Base-by-base conservation (phyloP, 2,329 filamentous ascomycete species). In the Aspergillus sclerotialis region DNA sequence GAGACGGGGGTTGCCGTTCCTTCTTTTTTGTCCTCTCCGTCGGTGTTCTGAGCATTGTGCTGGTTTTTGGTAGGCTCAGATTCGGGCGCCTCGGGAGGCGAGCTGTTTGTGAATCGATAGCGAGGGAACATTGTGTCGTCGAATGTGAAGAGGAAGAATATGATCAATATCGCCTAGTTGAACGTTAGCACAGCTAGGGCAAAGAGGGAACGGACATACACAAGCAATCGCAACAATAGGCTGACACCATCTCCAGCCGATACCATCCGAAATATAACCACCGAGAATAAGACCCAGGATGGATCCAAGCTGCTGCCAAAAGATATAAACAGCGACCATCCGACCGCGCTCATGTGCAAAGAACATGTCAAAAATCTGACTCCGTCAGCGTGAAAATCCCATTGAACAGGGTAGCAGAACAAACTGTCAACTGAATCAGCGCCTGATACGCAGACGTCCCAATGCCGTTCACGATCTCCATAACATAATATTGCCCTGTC, bases 331-430 rank as follows among this genome's bases (percentile, higher is more conserved):
- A 3, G 59, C 50, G n/a, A 61, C 36, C 50, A 55, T 60, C 0
- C 52, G 46, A 5, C 61, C 60, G 6, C 61, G 55, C 33, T 64
- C 52, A 28, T 64, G 60, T 0, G 56, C 46, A 32, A 61, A 63
- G 42, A 64, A 64, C 39, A 62, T 54, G 38, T 64, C 60, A 28
- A 63, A 63, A 2, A 54, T 50, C 50, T 53, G n/a, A n/a, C 12
- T 8, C 0, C n/a, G 24, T 43, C 27, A 45, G 36, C 29, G n/a
- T 5, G 13, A 2, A 11, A 7, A 19, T 10, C 8, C 4, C 6
- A n/a, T n/a, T n/a, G 14, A 32, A 2, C 5, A 28, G 29, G 10
- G 21, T 9, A 34, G 18, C 11, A 17, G 18, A 13, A 29, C 43
- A 26, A 12, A 64, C 52, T n/a, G 55, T 57, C 10, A 63, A 46